Percentiles rank a stretch among this genome's conserved stretches.
These are phyloP conservation scores for Trichoderma sp. DNA, from an alignment of 2,329 filamentous ascomycete species.

Conservation along the genomic window DNA sequence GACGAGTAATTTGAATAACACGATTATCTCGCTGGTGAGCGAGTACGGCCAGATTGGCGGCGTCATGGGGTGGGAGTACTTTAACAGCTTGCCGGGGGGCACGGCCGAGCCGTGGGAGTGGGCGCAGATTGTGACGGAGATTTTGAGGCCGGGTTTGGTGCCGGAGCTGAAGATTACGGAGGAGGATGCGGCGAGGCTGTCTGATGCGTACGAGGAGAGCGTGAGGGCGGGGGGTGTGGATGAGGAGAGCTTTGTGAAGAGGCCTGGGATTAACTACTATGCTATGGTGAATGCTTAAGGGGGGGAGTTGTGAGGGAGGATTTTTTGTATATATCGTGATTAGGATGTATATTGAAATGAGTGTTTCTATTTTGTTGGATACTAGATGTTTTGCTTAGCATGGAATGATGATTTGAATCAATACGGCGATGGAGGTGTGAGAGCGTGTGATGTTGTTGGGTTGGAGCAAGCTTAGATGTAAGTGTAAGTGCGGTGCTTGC, in stretches of 20 bases:
- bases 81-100: constrained; percentile 62
- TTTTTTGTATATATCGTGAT: constrained; percentile 13
- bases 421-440: not conserved
- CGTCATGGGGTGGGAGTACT: constrained; percentile 92
- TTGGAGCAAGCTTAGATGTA: constrained; percentile 6
- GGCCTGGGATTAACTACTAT: constrained; percentile 18
- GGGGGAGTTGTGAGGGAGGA: not conserved
- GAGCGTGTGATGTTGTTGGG: not conserved
- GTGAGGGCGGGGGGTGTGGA: not conserved
- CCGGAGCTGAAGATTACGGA: constrained; percentile 29
- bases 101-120: constrained; percentile 68
- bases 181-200: constrained; percentile 28
- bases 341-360: too few species aligned
- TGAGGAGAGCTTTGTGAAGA: constrained; percentile 7
- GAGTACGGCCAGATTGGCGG: constrained; percentile 73
- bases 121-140: constrained; percentile 54
- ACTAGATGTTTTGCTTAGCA: too few species aligned
- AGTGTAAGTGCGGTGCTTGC: constrained; percentile 8
- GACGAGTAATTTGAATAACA: constrained; percentile 48
- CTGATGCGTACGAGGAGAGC: constrained; percentile 26
- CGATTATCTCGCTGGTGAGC: constrained; percentile 45
- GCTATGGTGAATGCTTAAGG: constrained; percentile 25
- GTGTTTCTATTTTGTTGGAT: not conserved
- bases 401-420: not conserved
- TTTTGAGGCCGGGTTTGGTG: constrained; percentile 35